phyloP scores from a whole-genome alignment of 2,329 filamentous ascomycete genomes.

The Hypoxylon rubiginosum region DNA sequence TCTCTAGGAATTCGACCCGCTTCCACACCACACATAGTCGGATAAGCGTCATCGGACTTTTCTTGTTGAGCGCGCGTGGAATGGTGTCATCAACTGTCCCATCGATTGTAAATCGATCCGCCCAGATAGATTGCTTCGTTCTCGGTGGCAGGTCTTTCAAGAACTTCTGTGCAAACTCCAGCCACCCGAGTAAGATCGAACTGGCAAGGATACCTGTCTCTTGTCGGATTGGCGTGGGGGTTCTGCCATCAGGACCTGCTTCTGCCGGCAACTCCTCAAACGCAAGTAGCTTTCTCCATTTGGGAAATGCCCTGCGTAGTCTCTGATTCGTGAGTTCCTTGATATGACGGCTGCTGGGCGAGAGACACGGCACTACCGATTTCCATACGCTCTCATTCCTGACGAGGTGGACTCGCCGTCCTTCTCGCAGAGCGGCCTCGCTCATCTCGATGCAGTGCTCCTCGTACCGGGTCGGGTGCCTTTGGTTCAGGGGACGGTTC shows the following conservation, averaged over 20 bases:
- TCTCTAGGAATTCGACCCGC: conserved; percentile 28
- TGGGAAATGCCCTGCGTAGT: conserved; percentile 12
- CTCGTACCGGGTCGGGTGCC: conserved; percentile 26
- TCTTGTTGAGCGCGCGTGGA: conserved; percentile 4
- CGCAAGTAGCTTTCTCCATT: conserved; percentile 27
- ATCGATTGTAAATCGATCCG: conserved; percentile 28
- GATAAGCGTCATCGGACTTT: conserved; percentile 29
- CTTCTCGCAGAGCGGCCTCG: conserved; percentile 18
- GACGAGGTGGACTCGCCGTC: conserved; percentile 24
- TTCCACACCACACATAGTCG: conserved; percentile 34
- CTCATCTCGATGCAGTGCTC: conserved; percentile 34
- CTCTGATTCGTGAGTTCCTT: conserved; percentile 16
- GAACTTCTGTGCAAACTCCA: conserved; percentile 33
- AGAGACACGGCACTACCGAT: conserved; percentile 32
- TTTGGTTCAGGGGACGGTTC: conserved; percentile 1
- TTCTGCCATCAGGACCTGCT: not conserved
- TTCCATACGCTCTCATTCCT: conserved; percentile 21
- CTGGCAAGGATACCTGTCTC: conserved; percentile 30
- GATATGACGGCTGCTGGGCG: conserved; percentile 15
- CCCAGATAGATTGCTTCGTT: conserved; percentile 26
- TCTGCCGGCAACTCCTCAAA: conserved; percentile 11
- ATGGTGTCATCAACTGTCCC: not conserved
- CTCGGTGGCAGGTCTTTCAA: conserved; percentile 18
- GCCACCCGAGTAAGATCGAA: conserved; percentile 33
- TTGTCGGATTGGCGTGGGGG: not conserved